Conservation (phyloP, 2,329 filamentous ascomycete species). For the Hymenoscyphus repandus region DNA sequence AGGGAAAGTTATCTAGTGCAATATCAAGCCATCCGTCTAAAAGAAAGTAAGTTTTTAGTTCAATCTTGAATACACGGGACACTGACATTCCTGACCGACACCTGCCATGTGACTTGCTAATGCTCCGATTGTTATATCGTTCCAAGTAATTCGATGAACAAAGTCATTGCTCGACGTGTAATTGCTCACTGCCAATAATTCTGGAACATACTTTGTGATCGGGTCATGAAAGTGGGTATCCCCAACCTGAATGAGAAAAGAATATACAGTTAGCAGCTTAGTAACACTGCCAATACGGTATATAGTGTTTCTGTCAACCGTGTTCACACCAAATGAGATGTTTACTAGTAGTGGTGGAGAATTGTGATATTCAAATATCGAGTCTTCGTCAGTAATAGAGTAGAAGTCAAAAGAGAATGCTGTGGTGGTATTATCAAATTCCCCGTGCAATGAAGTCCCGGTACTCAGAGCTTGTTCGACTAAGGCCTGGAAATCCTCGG, state of each 20-base stretch:
- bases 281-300: conserved; percentile 40
- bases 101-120: conserved; percentile 20
- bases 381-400: conserved; percentile 27
- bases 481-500: too few species aligned
- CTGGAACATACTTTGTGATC: conserved; percentile 39
- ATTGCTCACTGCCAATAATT: conserved; percentile 28
- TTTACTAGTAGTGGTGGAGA: conserved; percentile 22
- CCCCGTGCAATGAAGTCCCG: too few species aligned
- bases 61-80: neutral
- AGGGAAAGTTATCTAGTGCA: neutral
- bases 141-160: conserved; percentile 17
- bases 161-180: conserved; percentile 6
- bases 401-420: conserved; percentile 38
- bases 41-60: too few species aligned
- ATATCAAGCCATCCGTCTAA: neutral
- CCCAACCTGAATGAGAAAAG: conserved; percentile 37
- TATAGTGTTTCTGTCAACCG: conserved; percentile 36
- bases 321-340: conserved; percentile 30
- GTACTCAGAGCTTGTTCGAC: too few species aligned
- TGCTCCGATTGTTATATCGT: conserved; percentile 16
- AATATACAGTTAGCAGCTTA: conserved; percentile 40
- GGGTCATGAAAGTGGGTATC: conserved; percentile 36
- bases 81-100: conserved; percentile 14
- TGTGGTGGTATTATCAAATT: conserved; percentile 12
- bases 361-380: conserved; percentile 34